These are phyloP conservation scores for Millerozyma acaciae DNA, from an alignment of 805 yeast genomes.

Conservation along the genomic window DNA sequence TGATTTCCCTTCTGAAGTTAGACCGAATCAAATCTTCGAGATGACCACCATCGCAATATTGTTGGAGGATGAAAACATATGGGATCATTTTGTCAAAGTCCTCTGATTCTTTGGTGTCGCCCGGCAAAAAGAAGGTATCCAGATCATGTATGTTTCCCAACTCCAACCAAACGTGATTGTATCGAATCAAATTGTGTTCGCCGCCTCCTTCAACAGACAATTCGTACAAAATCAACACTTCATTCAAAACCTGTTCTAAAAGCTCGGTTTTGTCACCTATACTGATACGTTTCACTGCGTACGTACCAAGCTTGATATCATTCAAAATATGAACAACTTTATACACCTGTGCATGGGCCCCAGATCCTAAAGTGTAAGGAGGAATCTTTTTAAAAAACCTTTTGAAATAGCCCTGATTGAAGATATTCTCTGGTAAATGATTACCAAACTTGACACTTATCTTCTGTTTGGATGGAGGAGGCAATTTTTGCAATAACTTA, in stretches of 20 bases:
- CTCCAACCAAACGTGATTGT: conserved; percentile 92
- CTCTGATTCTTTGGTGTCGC: conserved; percentile 4
- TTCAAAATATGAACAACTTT: conserved; percentile 80
- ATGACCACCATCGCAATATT: conserved; percentile 87
- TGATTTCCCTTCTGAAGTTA: conserved; percentile 20
- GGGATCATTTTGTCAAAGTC: conserved; percentile 38
- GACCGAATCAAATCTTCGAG: conserved; percentile 56
- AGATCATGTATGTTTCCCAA: conserved; percentile 52
- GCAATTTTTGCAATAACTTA: conserved; percentile 28
- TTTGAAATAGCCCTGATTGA: conserved; percentile 78
- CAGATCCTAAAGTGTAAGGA: conserved; percentile 60
- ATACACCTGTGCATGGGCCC: conserved; percentile 81
- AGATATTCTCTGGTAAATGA: conserved; percentile 50
- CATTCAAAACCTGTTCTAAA: conserved; percentile 67
- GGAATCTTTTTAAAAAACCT: conserved; percentile 63
- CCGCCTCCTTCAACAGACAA: conserved; percentile 42
- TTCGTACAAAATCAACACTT: conserved; percentile 67
- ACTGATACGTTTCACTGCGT: conserved; percentile 82
- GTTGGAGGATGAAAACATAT: conserved; percentile 77
- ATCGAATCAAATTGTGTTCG: conserved; percentile 63
- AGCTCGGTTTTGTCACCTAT: conserved; percentile 74
- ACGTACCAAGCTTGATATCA: conserved; percentile 66
- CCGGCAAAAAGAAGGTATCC: conserved; percentile 22
- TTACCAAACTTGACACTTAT: conserved; percentile 1
- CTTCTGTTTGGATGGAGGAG: conserved; percentile 6